phyloP scores from a whole-genome alignment of 208 protist genomes.

The Trypanosoma mega region DNA sequence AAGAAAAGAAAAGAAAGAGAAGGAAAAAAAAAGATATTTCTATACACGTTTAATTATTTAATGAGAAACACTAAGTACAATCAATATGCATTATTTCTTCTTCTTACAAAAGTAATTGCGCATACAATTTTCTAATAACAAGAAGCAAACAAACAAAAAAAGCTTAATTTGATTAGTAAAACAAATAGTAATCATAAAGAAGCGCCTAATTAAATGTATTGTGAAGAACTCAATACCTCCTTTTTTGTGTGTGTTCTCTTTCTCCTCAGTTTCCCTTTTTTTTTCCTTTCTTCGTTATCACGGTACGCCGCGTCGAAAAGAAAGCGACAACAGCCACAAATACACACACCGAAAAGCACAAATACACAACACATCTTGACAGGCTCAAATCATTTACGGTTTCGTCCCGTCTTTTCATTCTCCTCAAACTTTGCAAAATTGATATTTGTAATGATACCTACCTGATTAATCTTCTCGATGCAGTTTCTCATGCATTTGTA shows the following conservation, averaged over 20 bases:
- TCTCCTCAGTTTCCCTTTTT: neutral
- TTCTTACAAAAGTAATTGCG: too few species aligned
- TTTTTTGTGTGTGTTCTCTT: too few species aligned
- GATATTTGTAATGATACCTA: conserved; percentile 83
- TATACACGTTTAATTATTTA: neutral
- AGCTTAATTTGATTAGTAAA: too few species aligned
- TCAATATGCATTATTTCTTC: neutral
- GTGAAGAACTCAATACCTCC: too few species aligned
- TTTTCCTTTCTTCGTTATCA: conserved; percentile 4
- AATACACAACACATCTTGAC: neutral
- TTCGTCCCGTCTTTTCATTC: conserved; percentile 19
- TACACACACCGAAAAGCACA: neutral
- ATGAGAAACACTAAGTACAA: conserved; percentile 7
- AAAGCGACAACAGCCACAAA: too few species aligned
- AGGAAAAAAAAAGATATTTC: too few species aligned
- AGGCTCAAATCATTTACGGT: neutral
- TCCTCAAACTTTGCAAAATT: conserved; percentile 84
- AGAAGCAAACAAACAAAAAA: too few species aligned
- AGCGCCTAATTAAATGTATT: too few species aligned
- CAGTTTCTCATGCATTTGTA: conserved; percentile 88
- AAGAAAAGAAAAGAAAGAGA: conserved; percentile 9
- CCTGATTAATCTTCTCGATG: conserved; percentile 84
- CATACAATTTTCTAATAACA: too few species aligned
- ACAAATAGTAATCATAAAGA: too few species aligned
- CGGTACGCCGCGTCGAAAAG: too few species aligned